A percentile compares a stretch with the other conserved stretches of the same genome.
These are phyloP conservation scores for Oryza australiensis DNA, from an alignment of 176 grass and related monocot genomes.

Conservation along the genomic window DNA sequence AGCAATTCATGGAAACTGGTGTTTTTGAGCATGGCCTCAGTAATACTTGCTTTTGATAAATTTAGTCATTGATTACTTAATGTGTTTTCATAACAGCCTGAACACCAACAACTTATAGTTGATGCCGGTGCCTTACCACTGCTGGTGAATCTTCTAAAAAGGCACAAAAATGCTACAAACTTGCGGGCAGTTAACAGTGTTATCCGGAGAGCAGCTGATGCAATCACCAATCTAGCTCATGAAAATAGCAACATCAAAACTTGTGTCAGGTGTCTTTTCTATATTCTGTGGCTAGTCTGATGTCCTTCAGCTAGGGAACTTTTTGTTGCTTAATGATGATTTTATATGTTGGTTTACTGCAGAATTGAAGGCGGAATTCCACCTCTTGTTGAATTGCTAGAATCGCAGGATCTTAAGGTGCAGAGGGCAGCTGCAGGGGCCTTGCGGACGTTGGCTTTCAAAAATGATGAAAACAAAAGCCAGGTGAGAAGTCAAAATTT, in stretches of 20 bases:
- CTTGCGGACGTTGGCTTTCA: slow-evolving; percentile 93
- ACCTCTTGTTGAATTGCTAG: slow-evolving; percentile 92
- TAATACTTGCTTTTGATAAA: not conserved
- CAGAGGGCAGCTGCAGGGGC: slow-evolving; percentile 98
- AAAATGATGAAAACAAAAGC: slow-evolving; percentile 98
- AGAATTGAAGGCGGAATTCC: slow-evolving; percentile 98
- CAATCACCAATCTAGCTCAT: slow-evolving; percentile 99
- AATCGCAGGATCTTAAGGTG: slow-evolving; percentile 92
- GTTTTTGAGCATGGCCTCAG: slow-evolving; percentile 2
- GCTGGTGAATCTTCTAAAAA: slow-evolving; percentile 83
- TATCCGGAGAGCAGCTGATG: slow-evolving; percentile 97
- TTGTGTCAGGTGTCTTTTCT: slow-evolving; percentile 69
- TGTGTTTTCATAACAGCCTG: slow-evolving; percentile 68
- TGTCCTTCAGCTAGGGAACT: not conserved
- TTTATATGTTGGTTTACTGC: slow-evolving; percentile 31
- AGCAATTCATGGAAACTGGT: not conserved
- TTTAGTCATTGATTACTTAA: slow-evolving; percentile 24
- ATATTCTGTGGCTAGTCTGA: not conserved
- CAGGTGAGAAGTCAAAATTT: slow-evolving; percentile 52
- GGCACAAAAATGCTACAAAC: slow-evolving; percentile 65
- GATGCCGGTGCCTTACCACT: slow-evolving; percentile 94
- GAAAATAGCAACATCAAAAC: slow-evolving; percentile 99
- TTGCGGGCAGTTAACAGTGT: slow-evolving; percentile 84
- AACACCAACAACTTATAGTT: slow-evolving; percentile 98
- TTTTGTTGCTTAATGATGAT: slow-evolving; percentile 38